Evolutionary conservation across 495 filamentous ascomycete genomes (phyloP).

Genomic region (Melanomma pulvis-pyrius): DNA sequence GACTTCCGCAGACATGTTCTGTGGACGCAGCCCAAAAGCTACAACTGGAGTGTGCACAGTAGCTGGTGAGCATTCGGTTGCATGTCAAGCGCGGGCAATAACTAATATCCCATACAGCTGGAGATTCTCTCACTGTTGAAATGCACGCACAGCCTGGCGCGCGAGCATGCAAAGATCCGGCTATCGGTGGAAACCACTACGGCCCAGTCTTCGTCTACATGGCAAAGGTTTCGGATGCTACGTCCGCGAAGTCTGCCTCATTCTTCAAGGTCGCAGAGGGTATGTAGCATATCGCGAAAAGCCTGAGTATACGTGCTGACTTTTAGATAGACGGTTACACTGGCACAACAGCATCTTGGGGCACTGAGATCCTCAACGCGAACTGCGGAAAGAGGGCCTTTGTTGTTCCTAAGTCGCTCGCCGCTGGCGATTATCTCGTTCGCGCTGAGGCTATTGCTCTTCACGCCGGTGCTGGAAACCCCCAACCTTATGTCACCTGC

Average conservation of each 20-base stretch:
- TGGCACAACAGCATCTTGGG: conserved; percentile 37
- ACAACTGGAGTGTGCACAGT: conserved; percentile 30
- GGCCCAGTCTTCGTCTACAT: conserved; percentile 60
- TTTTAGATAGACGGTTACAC: conserved; percentile 25
- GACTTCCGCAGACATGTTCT: conserved; percentile 32
- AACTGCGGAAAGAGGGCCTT: conserved; percentile 40
- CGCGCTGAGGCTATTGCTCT: conserved; percentile 40
- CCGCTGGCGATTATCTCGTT: conserved; percentile 38
- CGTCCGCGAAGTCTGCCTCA: conserved; percentile 45
- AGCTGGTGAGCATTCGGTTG: conserved; percentile 11
- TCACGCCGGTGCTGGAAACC: conserved; percentile 36
- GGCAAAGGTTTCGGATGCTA: conserved; percentile 54
- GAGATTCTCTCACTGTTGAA: conserved; percentile 51
- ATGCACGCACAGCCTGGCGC: conserved; percentile 57
- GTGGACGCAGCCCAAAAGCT: conserved; percentile 12
- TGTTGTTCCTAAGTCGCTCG: conserved; percentile 36
- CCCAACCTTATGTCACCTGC: conserved; percentile 30
- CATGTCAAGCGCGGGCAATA: not conserved
- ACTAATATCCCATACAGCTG: conserved; percentile 39
- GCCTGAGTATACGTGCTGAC: not conserved
- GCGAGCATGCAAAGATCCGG: conserved; percentile 50
- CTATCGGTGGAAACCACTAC: conserved; percentile 57
- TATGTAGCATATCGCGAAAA: not conserved
- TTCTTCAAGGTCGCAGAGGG: conserved; percentile 41
- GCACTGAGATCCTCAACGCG: conserved; percentile 41